These are phyloP conservation scores for Plasmodium vivax DNA, from an alignment of 169 alveolate genomes.

Conservation along the genomic window DNA sequence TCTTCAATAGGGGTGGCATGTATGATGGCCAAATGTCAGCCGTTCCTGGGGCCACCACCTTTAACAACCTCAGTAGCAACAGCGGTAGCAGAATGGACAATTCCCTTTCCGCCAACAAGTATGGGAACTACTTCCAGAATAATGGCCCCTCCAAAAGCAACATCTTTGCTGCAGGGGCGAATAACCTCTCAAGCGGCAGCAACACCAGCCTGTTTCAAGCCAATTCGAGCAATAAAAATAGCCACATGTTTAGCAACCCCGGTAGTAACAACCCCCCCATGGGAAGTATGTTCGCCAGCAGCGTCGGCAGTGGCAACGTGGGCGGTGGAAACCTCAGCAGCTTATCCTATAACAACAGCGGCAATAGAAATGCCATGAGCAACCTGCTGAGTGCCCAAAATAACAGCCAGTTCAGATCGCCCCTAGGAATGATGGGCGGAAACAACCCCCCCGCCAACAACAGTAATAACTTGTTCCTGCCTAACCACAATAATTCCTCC, in stretches of 20 bases:
- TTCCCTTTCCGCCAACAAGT: not conserved
- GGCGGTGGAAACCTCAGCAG: not conserved
- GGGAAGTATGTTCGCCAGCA: slow-evolving; percentile 1
- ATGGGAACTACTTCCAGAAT: not conserved
- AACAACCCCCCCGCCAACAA: not conserved
- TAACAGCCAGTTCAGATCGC: not conserved
- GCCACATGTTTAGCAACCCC: slow-evolving; percentile 11
- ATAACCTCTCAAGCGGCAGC: not conserved
- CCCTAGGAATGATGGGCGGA: not conserved
- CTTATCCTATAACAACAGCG: not conserved
- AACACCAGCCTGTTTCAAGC: not conserved
- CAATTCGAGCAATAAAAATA: not conserved
- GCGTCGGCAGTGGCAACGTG: not conserved
- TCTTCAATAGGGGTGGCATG: slow-evolving; percentile 8
- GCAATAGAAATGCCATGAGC: not conserved
- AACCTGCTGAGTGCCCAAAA: not conserved
- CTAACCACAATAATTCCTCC: slow-evolving; percentile 32
- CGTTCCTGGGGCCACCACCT: slow-evolving; percentile 1
- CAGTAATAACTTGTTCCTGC: not conserved
- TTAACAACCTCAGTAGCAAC: not conserved
- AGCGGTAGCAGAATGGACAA: not conserved
- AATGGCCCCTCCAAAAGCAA: not conserved
- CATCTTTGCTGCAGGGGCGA: not conserved
- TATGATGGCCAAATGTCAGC: not conserved
- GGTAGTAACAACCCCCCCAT: not conserved